phyloP scores from a whole-genome alignment of 768 basidiomycete genomes.

The Saitozyma sp. region DNA sequence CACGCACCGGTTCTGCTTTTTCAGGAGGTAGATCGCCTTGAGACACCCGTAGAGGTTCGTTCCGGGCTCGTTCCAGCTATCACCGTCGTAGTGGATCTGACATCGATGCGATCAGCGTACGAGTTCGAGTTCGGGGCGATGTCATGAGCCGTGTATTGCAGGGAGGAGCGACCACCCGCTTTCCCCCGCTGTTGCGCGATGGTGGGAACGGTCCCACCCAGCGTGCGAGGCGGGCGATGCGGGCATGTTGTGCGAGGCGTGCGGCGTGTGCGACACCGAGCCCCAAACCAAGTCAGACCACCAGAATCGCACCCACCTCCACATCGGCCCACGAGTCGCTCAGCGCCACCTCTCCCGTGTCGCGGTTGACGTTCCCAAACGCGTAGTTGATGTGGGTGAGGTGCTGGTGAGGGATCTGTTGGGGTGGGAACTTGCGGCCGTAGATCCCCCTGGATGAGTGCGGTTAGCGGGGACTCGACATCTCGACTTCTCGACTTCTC shows the following conservation, averaged over 20 bases:
- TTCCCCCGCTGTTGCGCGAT: no score
- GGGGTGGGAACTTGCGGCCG: slow-evolving; percentile 85
- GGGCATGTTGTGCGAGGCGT: no score
- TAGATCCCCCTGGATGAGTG: slow-evolving; percentile 74
- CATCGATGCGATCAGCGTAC: background rate
- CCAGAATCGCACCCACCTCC: no score
- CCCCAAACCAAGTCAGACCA: no score
- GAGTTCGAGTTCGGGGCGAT: no score
- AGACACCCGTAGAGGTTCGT: slow-evolving; percentile 93
- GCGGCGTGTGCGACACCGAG: no score
- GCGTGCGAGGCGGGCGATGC: no score
- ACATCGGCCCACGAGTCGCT: slow-evolving; percentile 95
- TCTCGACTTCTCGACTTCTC: background rate
- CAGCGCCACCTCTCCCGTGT: slow-evolving; percentile 80
- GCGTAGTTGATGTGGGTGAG: slow-evolving; percentile 92
- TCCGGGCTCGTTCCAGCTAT: slow-evolving; percentile 90
- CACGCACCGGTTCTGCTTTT: slow-evolving; percentile 70
- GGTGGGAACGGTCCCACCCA: no score
- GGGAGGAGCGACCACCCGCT: no score
- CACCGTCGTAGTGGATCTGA: slow-evolving; percentile 89
- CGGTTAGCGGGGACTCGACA: background rate
- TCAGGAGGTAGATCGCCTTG: slow-evolving; percentile 87
- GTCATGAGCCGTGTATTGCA: no score
- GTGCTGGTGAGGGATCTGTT: slow-evolving; percentile 74
- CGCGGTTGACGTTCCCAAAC: slow-evolving; percentile 82